Percentiles rank a stretch among this genome's conserved stretches.
phyloP scores from a whole-genome alignment of 2,329 filamentous ascomycete species.

The Domatiomyces globalis region DNA sequence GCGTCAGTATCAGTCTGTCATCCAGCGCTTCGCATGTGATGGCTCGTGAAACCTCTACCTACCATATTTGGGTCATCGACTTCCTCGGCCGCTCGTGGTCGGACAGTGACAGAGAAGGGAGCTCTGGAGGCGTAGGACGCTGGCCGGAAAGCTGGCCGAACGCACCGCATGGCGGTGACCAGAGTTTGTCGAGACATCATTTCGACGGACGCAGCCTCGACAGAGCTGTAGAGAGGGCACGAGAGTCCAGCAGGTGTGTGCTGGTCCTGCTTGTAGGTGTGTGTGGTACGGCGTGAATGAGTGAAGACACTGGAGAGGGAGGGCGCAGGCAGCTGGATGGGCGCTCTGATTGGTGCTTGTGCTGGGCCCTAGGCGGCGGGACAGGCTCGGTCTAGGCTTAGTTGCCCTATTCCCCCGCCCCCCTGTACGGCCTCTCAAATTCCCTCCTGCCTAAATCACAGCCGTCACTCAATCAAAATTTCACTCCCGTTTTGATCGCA shows the following conservation, averaged over 20 bases:
- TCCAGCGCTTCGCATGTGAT: conserved; percentile 5
- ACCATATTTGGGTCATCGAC: conserved; percentile 33
- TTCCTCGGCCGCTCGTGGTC: conserved; percentile 24
- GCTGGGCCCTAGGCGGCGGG: neutral
- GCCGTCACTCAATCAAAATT: neutral
- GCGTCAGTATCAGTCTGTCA: conserved; percentile 9
- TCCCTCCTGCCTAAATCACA: conserved; percentile 8
- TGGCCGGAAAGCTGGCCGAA: conserved; percentile 7
- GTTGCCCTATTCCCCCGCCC: neutral
- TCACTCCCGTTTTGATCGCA: conserved; percentile 7
- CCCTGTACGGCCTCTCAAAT: conserved; percentile 6
- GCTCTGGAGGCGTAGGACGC: conserved; percentile 22
- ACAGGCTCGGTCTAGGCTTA: neutral
- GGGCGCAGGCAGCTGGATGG: neutral
- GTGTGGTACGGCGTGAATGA: neutral
- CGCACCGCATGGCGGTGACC: conserved; percentile 24
- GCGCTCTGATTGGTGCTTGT: neutral
- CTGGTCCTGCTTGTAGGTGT: conserved; percentile 1
- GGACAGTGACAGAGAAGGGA: conserved; percentile 27
- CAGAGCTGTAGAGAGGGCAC: neutral
- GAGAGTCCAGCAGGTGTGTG: neutral
- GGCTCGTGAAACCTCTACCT: conserved; percentile 8
- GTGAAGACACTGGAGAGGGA: too few species aligned
- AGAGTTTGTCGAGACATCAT: conserved; percentile 34
- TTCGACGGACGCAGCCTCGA: conserved; percentile 12